Conservation (phyloP, 129 eudicot species). For the Heracleum sosnowskyi region DNA sequence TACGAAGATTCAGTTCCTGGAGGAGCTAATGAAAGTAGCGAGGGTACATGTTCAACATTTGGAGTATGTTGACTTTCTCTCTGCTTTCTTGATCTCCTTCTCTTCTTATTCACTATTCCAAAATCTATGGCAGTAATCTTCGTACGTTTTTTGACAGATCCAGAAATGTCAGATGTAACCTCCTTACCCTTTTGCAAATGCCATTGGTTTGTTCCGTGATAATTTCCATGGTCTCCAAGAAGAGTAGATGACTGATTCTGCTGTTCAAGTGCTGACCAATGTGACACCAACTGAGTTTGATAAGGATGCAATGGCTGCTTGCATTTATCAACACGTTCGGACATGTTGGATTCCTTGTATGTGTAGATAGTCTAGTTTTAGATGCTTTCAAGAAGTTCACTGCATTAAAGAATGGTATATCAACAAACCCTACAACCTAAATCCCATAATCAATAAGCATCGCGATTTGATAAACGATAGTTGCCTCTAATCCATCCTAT, state of each 20-base stretch:
- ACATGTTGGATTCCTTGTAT: not conserved
- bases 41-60: not conserved
- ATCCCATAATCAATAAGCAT: not conserved
- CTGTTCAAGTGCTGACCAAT: conserved; percentile 35
- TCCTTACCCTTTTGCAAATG: conserved; percentile 9
- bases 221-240: conserved; percentile 10
- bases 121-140: conserved; percentile 20
- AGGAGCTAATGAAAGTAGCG: not conserved
- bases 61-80: conserved; percentile 1
- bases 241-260: conserved; percentile 17
- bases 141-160: conserved; percentile 21
- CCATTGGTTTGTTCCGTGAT: conserved; percentile 11
- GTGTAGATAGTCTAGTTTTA: not conserved
- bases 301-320: conserved; percentile 8
- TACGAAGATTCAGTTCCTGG: conserved; percentile 20
- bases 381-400: conserved; percentile 2
- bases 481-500: not conserved
- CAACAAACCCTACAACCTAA: not conserved
- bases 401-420: not conserved
- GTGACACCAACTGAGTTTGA: conserved; percentile 59
- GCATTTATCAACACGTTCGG: not conserved
- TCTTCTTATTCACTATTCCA: conserved; percentile 11
- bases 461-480: not conserved
- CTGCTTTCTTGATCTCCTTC: conserved; percentile 28
- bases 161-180: conserved; percentile 25